Conservation (phyloP, 176 grass and related monocot species). For the Panicum miliaceum region DNA sequence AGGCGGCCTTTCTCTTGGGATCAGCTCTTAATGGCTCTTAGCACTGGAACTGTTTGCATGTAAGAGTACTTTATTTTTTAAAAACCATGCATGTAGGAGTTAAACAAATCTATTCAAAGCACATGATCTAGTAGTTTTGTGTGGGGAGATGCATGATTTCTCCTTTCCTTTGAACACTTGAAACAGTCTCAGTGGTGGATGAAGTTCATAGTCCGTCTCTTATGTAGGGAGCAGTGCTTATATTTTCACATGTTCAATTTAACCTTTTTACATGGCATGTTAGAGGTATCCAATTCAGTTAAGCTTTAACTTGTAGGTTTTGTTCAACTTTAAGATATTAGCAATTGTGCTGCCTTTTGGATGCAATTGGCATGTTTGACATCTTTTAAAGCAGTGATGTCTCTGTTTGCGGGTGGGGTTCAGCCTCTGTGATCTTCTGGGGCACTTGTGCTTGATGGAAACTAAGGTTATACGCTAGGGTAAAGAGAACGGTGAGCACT, state of each 20-base stretch:
- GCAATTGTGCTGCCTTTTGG: not conserved
- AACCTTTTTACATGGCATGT: not conserved
- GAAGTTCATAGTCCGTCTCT: not conserved
- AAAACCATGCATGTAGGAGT: not conserved
- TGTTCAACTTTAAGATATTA: not conserved
- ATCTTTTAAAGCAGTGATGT: not conserved
- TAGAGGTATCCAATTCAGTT: not conserved
- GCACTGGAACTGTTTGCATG: not conserved
- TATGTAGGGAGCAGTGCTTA: not conserved
- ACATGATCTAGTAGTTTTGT: not conserved
- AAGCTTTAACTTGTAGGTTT: not conserved
- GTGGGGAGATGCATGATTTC: not conserved
- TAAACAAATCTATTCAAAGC: not conserved
- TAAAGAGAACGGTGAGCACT: not conserved
- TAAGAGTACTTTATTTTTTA: not conserved
- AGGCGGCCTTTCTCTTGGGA: not conserved
- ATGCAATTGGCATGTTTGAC: slow-evolving; percentile 2
- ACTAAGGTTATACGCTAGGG: not conserved
- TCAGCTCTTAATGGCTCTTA: not conserved
- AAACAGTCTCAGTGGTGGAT: not conserved
- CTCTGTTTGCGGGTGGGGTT: not conserved
- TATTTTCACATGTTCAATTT: not conserved
- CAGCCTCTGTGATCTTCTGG: not conserved
- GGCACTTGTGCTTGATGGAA: not conserved
- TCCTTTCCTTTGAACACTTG: not conserved